Base-by-base conservation (phyloP, 1,284 basidiomycete genomes). In the Inonotus hispidus region DNA sequence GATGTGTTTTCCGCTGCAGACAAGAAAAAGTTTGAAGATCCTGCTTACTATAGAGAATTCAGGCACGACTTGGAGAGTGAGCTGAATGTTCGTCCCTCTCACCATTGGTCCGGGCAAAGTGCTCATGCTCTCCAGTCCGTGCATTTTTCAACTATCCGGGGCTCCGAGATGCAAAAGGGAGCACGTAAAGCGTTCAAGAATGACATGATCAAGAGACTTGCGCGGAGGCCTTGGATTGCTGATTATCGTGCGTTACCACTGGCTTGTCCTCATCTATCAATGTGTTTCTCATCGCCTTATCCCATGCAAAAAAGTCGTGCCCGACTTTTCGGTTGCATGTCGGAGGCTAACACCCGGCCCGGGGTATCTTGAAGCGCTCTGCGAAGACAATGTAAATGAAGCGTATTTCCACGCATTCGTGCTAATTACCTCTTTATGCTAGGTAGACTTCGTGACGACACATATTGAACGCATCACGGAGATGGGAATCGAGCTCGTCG, bases 311-410 rank as follows among this genome's bases (percentile, higher is more conserved):
- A 11, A 59, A 85, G 83, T 85, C 10, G 74, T 85, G 21, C 84
- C 85, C 2, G 76, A 78, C 53, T 87, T 86, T 66, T 73, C 79
- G 3, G 79, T 84, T 13, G 77, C 74, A 8, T 87, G 83, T 68
- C 75, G 82, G 37, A 75, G 85, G 43, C 70, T 86, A 45, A 87
- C 85, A 0, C 84, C 85, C 2, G 85, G 84, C 0, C 83, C 83
- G 35, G 84, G 85, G 1, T 88, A 85, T 68, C 74, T 88, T 25
- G 83, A 86, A 66, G 81, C 86, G 0, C 69, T 87, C 7, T 81
- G 80, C 63, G 75, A 80, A 68, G 79, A 82, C 58, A 86, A 87
- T 66, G 84, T 84, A 59, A 66, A 4, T 53, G 27, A 1, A 1
- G 8, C 29, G n/a, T 10, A 29, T 16, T 52, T 16, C 11, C 19